Base-by-base conservation (phyloP, 495 filamentous ascomycete species). In the Penicillium turbatum region DNA sequence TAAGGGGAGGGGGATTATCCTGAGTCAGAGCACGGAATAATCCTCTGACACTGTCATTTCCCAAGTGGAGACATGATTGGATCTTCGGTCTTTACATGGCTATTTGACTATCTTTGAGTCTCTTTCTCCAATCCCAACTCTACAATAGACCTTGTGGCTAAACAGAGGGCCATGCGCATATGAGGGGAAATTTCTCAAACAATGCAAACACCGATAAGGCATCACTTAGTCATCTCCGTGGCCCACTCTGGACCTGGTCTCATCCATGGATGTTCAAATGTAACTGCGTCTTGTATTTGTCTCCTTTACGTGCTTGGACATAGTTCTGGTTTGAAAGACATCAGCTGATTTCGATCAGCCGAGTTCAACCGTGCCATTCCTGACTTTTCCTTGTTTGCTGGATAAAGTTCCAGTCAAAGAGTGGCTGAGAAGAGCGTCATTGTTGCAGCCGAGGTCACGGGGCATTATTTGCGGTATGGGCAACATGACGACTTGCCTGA, bases 11-110 rank as follows among this genome's bases (percentile, higher is more conserved):
- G 21, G 21, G 21, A 24, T 24, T 24, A 24, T 24, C 19, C 49
- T 51, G 49, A 51, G 49, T 51, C 51, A 47, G 51, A 54, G n/a
- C 30, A 5, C 32, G 36, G 42, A 38, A 37, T 30, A 26, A 27
- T 8, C 47, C 35, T 38, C 52, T 32, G 43, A 55, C 34, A 3
- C 44, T 41, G 60, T 65, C 63, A 65, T 63, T 61, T 63, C 58
- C 39, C 10, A 11, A 34, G 7, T 17, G 29, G 31, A 35, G 32
- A 39, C 19, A 43, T 51, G 49, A 51, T 51, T 38, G 13, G 19
- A 43, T 21, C 16, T 29, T 43, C 30, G 30, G 31, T 34, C n/a
- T 34, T 41, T 26, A 19, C 37, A 5, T 24, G 17, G 12, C 4
- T 43, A n/a, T 24, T 19, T 21, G 17, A 9, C 47, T 49, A 13